Base-by-base conservation (phyloP, 2,329 filamentous ascomycete species). In the Helminthosporium solani region DNA sequence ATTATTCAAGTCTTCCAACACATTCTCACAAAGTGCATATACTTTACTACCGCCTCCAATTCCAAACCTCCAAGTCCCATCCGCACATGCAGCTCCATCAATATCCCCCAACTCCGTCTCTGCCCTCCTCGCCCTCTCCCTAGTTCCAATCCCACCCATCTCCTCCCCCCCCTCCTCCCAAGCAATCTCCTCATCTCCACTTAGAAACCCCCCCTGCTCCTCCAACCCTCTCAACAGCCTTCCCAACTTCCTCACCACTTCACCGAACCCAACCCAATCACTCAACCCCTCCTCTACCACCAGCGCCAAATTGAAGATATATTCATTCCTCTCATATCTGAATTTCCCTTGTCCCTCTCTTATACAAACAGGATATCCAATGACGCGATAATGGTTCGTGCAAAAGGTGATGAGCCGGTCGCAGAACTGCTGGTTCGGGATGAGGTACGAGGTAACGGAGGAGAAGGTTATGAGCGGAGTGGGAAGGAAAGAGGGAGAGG, bases 221-320 rank as follows among this genome's bases (percentile, higher is more conserved):
- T 99, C 94, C 76, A 97, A 81, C 59, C 89, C 89, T 52, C 87
- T 84, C 75, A 97, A 90, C 21, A 94, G 83, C 51, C 86, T 80
- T 2, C 92, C 94, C 40, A 97, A 78, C 60, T 95, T 88, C 55
- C 87, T 79, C 43, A 96, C 90, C 25, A 97, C 88, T 53, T 85
- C 85, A 70, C 91, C 89, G 68, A 90, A 95, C 27, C 85, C 86
- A 39, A 82, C 81, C 67, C 87, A 87, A 63, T 95, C 88, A 3
- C 67, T 67, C 12, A 79, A 76, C 27, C 80, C 75, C 46, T 84
- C 80, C 40, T 87, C 81, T 40, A 96, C 78, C 21, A 96, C 86
- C 35, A 97, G 77, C 48, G 90, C 90, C 66, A 97, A 96, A 71
- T 97, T 97, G 81, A 97, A 99, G 66, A 96, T 96, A 76, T 96